Evolutionary conservation across 2,329 filamentous ascomycete species (phyloP).

Genomic region (Paecilomyces variotii): DNA sequence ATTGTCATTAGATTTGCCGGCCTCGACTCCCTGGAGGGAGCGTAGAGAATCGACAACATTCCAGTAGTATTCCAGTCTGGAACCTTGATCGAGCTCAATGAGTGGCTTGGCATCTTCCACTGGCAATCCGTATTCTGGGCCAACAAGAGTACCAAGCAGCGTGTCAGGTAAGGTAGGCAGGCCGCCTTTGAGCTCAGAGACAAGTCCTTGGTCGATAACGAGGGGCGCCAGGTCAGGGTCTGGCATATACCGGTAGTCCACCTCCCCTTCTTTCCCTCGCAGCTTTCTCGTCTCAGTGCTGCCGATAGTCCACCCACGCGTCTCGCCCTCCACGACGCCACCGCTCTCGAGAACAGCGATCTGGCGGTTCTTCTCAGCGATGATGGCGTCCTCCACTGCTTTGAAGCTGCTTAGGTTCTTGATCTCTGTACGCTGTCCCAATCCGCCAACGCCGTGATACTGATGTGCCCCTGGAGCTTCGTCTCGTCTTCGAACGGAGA

Average conservation of each 20-base stretch:
- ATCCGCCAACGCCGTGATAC: slow-evolving; percentile 51
- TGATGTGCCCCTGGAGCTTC: slow-evolving; percentile 35
- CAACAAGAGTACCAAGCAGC: slow-evolving; percentile 55
- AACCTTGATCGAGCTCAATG: slow-evolving; percentile 67
- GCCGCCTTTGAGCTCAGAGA: slow-evolving; percentile 53
- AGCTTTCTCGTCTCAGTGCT: slow-evolving; percentile 72
- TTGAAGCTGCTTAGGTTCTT: slow-evolving; percentile 96
- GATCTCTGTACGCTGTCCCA: slow-evolving; percentile 90
- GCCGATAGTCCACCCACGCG: slow-evolving; percentile 83
- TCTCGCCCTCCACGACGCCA: slow-evolving; percentile 72
- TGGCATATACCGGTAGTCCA: slow-evolving; percentile 98
- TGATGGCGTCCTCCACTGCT: slow-evolving; percentile 87
- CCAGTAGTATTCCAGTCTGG: slow-evolving; percentile 69
- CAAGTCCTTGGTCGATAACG: slow-evolving; percentile 61
- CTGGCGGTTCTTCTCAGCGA: slow-evolving; percentile 83
- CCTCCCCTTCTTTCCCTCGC: slow-evolving; percentile 89
- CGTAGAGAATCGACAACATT: slow-evolving; percentile 34
- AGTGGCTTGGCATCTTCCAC: slow-evolving; percentile 78
- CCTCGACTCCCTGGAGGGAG: slow-evolving; percentile 16
- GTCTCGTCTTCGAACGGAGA: slow-evolving; percentile 66
- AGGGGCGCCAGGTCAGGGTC: slow-evolving; percentile 84
- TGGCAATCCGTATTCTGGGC: slow-evolving; percentile 57
- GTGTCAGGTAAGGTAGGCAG: slow-evolving; percentile 67
- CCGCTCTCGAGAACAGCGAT: slow-evolving; percentile 71
- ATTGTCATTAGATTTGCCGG: slow-evolving; percentile 19